Percentiles rank a stretch among this genome's conserved stretches.
Conservation (phyloP, 2,329 filamentous ascomycete species). For the Trichophyton rubrum region DNA sequence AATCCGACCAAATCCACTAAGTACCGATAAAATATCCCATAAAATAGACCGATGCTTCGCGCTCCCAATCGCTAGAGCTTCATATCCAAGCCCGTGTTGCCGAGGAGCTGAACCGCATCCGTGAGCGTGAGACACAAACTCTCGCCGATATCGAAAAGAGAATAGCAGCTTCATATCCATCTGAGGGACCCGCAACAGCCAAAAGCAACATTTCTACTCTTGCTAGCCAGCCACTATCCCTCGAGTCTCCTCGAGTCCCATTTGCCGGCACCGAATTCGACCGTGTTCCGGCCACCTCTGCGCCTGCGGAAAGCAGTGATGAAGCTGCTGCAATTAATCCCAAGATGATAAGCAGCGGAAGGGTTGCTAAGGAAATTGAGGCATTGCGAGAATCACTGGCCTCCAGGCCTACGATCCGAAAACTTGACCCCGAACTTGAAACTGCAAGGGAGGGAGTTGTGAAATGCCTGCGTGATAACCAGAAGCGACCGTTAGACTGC, state of each 20-base stretch:
- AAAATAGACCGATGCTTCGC: slow-evolving; percentile 73
- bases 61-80: slow-evolving; percentile 69
- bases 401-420: slow-evolving; percentile 45
- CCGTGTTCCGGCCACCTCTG: not conserved
- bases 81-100: slow-evolving; percentile 79
- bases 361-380: slow-evolving; percentile 46
- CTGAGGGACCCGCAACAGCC: slow-evolving; percentile 26
- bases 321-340: slow-evolving; percentile 11
- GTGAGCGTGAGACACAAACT: slow-evolving; percentile 54
- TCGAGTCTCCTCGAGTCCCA: slow-evolving; percentile 33
- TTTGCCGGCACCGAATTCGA: slow-evolving; percentile 24
- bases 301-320: slow-evolving; percentile 8
- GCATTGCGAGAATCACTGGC: slow-evolving; percentile 47
- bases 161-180: slow-evolving; percentile 28
- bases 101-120: slow-evolving; percentile 69
- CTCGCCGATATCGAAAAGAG: slow-evolving; percentile 58
- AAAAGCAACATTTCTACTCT: slow-evolving; percentile 14
- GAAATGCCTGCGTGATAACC: slow-evolving; percentile 68
- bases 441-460: slow-evolving; percentile 64
- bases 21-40: not conserved
- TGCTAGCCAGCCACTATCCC: slow-evolving; percentile 14
- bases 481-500: slow-evolving; percentile 81
- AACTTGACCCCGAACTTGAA: slow-evolving; percentile 59
- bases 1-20: slow-evolving; percentile 2
- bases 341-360: slow-evolving; percentile 26